phyloP scores from a whole-genome alignment of 2,329 filamentous ascomycete genomes.

The Amauroascus verrucosus region DNA sequence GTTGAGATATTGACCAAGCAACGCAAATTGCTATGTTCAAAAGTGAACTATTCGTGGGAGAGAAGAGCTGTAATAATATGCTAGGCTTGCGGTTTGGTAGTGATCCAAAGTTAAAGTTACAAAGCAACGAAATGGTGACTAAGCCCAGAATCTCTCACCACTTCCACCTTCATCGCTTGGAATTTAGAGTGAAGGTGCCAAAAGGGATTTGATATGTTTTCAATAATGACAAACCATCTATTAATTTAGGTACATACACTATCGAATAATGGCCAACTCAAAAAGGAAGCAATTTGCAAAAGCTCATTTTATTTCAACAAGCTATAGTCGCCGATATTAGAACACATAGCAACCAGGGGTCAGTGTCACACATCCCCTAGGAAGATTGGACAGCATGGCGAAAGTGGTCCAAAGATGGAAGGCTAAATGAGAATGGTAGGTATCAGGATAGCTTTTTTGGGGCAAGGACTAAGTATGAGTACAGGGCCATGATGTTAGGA shows the following conservation, averaged over 20 bases:
- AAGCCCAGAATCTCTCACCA: no score
- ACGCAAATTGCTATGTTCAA: no score
- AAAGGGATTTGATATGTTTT: background rate
- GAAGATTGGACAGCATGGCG: background rate
- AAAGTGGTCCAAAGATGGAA: background rate
- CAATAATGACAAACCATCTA: background rate
- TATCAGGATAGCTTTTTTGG: background rate
- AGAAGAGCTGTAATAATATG: no score
- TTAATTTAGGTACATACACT: no score
- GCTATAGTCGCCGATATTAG: background rate
- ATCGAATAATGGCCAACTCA: background rate
- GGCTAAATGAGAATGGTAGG: background rate
- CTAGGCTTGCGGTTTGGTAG: no score
- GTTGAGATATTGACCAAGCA: no score
- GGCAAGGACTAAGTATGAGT: background rate
- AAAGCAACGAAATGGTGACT: no score
- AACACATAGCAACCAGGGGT: background rate
- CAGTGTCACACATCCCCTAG: background rate
- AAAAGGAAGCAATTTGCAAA: background rate
- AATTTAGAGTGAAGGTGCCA: no score
- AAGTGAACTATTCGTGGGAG: no score
- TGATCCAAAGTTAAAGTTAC: no score
- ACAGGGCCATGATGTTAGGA: background rate
- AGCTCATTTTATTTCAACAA: background rate
- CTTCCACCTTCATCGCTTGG: no score